Evolutionary conservation across 164 flowering plant species (phyloP).

Genomic region (Berberis thunbergii): DNA sequence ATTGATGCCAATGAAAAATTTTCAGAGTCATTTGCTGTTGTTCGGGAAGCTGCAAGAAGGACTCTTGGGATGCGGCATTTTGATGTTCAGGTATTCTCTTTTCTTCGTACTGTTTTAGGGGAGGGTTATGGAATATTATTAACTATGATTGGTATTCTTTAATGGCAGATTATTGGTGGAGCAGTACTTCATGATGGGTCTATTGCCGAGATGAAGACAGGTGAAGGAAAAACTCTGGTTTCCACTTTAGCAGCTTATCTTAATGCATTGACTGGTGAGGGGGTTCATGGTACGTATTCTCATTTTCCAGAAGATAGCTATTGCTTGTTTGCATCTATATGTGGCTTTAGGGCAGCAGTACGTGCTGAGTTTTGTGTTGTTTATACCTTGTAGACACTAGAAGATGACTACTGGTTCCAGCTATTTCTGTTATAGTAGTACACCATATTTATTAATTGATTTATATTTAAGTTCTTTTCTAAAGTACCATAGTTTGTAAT

Average conservation of each 20-base stretch:
- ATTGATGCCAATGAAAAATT: background rate
- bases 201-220: constrained; percentile 99
- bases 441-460: too few relatives aligned
- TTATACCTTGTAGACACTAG: too few relatives aligned
- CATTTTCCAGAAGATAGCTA: background rate
- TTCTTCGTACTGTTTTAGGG: background rate
- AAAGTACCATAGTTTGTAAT: too few relatives aligned
- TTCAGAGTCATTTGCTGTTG: constrained; percentile 97
- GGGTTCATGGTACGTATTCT: constrained; percentile 72
- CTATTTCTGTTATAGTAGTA: too few relatives aligned
- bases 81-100: constrained; percentile 80
- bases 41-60: constrained; percentile 94
- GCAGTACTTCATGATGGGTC: constrained; percentile 98
- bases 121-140: background rate
- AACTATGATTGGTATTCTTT: background rate
- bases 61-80: constrained; percentile 99
- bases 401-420: too few relatives aligned
- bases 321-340: too few relatives aligned
- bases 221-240: constrained; percentile 95
- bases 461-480: too few relatives aligned
- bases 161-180: constrained; percentile 81
- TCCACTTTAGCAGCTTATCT: constrained; percentile 97
- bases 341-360: too few relatives aligned
- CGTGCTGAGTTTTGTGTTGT: too few relatives aligned
- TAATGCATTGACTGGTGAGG: constrained; percentile 86